phyloP scores from a whole-genome alignment of 306 rosid genomes.

The Geum urbanum region DNA sequence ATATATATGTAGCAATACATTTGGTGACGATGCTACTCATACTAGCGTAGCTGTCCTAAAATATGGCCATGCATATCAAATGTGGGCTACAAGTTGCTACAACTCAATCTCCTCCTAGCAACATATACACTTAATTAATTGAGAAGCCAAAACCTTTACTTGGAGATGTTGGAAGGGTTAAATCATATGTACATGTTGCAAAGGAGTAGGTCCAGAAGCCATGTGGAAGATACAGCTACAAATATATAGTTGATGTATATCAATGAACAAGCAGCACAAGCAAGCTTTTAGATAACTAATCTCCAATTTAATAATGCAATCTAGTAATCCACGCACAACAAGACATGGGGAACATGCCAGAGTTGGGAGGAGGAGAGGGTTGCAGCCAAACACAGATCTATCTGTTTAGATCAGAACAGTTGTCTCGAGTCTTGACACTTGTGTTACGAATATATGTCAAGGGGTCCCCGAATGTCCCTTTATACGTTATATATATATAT shows the following conservation, averaged over 20 bases:
- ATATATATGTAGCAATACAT: too few species aligned
- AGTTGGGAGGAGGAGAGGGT: background rate
- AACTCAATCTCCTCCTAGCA: background rate
- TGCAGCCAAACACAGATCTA: background rate
- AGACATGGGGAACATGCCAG: constrained; percentile 6
- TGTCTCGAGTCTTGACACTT: background rate
- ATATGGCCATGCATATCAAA: too few species aligned
- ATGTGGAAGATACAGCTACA: background rate
- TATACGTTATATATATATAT: too few species aligned
- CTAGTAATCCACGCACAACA: background rate
- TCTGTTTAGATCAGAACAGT: constrained; percentile 9
- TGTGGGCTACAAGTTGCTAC: background rate
- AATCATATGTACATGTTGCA: background rate
- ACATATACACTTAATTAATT: background rate
- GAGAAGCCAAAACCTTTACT: too few species aligned
- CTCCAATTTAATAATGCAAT: constrained; percentile 1
- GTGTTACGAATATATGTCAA: constrained; percentile 11
- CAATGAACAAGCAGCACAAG: background rate
- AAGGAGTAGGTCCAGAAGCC: background rate
- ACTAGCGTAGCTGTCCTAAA: background rate
- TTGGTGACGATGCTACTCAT: too few species aligned
- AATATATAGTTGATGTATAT: background rate
- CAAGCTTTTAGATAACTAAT: constrained; percentile 10
- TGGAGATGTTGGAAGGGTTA: background rate
- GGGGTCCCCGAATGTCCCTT: constrained; percentile 11